Conservation (phyloP, 2,329 filamentous ascomycete species). For the Colletotrichum incanum region DNA sequence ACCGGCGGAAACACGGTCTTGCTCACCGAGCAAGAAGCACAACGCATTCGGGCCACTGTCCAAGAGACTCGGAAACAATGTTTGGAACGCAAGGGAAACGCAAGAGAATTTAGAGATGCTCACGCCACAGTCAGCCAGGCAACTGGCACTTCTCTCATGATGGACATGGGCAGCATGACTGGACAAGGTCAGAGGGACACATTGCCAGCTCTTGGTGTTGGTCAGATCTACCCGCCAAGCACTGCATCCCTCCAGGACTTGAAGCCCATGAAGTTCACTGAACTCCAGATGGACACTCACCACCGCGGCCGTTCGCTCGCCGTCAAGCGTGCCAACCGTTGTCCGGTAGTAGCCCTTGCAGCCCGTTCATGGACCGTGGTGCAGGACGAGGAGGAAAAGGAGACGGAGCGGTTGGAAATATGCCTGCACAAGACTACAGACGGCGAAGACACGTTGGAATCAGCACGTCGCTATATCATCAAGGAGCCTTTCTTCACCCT, state of each 20-base stretch:
- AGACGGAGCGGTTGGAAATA: constrained; percentile 50
- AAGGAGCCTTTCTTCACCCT: constrained; percentile 67
- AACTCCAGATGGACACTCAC: constrained; percentile 51
- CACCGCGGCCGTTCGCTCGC: constrained; percentile 49
- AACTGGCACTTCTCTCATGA: constrained; percentile 49
- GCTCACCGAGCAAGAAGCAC: constrained; percentile 51
- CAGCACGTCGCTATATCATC: constrained; percentile 54
- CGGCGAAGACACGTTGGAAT: constrained; percentile 53
- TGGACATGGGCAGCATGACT: constrained; percentile 49
- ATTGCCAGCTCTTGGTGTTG: constrained; percentile 50
- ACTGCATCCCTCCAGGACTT: constrained; percentile 44
- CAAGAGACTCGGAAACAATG: constrained; percentile 47
- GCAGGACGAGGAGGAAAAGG: constrained; percentile 47
- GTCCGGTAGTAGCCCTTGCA: constrained; percentile 47
- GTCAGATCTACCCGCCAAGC: constrained; percentile 49
- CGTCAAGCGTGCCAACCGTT: constrained; percentile 47
- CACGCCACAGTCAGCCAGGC: constrained; percentile 36
- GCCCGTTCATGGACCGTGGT: constrained; percentile 52
- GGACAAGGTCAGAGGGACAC: constrained; percentile 46
- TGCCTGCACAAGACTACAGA: constrained; percentile 54
- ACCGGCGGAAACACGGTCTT: constrained; percentile 49
- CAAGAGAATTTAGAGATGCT: constrained; percentile 20
- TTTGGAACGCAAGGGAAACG: constrained; percentile 43
- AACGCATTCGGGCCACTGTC: constrained; percentile 48
- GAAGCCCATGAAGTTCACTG: constrained; percentile 46